A percentile compares a stretch with the other conserved stretches of the same genome.
Conservation (phyloP, 139 green algal genomes). For the Chlamydomonas sp. region DNA sequence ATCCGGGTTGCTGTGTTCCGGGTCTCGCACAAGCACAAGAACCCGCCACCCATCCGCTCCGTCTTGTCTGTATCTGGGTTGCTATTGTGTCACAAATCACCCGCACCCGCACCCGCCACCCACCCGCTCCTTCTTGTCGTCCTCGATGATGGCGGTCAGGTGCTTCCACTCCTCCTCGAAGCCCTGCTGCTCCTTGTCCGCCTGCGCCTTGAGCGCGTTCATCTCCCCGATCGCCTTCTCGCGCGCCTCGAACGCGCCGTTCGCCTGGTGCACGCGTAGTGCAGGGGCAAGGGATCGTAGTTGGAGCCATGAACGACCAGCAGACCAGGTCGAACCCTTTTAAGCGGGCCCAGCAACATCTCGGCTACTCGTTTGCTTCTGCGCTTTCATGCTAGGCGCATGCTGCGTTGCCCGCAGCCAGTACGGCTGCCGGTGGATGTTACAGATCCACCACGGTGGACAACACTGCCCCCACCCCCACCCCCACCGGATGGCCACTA, state of each 20-base stretch:
- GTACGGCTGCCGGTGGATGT: too few species aligned
- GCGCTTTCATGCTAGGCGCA: too few species aligned
- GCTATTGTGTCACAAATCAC: background rate
- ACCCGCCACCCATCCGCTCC: background rate
- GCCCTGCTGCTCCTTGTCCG: constrained; percentile 84
- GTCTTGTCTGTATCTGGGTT: background rate
- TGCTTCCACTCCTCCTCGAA: constrained; percentile 91
- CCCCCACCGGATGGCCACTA: too few species aligned
- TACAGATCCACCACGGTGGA: too few species aligned
- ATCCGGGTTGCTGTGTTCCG: too few species aligned
- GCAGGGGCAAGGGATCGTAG: too few species aligned
- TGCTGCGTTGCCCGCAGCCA: too few species aligned
- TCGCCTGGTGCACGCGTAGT: constrained; percentile 32
- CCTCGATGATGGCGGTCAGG: constrained; percentile 86
- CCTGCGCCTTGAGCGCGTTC: constrained; percentile 75
- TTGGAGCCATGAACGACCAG: too few species aligned
- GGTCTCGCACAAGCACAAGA: background rate
- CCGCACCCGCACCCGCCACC: background rate
- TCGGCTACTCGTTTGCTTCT: too few species aligned
- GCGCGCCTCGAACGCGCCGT: constrained; percentile 60
- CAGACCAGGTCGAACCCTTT: too few species aligned
- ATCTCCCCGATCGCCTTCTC: constrained; percentile 85
- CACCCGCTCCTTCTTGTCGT: constrained; percentile 73
- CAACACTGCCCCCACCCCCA: too few species aligned
- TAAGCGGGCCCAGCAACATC: too few species aligned